Evolutionary conservation across 176 grass and related monocot genomes (phyloP).

Genomic region (Triticum monococcum): DNA sequence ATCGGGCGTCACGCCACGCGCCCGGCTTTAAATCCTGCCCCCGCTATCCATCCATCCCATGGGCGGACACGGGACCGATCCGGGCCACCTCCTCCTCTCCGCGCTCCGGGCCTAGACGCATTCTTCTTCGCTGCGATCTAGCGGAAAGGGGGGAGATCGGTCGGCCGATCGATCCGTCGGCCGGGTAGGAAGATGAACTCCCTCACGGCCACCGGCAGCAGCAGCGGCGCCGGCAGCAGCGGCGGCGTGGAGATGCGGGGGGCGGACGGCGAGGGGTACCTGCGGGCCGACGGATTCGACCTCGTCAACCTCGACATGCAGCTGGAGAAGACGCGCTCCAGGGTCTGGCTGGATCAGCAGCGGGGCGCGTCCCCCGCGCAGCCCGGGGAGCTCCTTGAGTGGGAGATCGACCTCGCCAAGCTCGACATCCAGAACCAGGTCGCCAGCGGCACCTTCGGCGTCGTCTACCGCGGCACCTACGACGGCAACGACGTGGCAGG

Average conservation of each 20-base stretch:
- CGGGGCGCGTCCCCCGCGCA: constrained; percentile 18
- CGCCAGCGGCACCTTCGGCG: constrained; percentile 81
- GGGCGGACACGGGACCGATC: background rate
- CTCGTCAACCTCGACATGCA: constrained; percentile 69
- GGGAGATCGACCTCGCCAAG: constrained; percentile 81
- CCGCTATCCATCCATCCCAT: background rate
- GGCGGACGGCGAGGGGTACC: constrained; percentile 49
- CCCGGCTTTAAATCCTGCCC: background rate
- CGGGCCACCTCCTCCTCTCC: background rate
- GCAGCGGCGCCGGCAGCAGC: background rate
- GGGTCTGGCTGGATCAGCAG: constrained; percentile 61
- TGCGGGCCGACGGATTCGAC: constrained; percentile 73
- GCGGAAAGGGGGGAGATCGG: background rate
- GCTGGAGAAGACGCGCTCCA: constrained; percentile 80
- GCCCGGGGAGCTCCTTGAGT: constrained; percentile 47
- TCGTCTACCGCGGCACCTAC: constrained; percentile 83
- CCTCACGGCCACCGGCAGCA: background rate
- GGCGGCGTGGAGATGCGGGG: constrained; percentile 20
- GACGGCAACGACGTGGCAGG: constrained; percentile 76
- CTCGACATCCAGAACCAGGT: constrained; percentile 70
- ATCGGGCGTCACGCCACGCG: background rate
- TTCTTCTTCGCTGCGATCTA: background rate
- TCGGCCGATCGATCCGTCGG: background rate
- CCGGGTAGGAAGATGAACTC: background rate
- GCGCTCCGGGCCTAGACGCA: background rate